Evolutionary conservation across 371 early-diverging fungal species (phyloP).

Genomic region (Mucor plumbeus): DNA sequence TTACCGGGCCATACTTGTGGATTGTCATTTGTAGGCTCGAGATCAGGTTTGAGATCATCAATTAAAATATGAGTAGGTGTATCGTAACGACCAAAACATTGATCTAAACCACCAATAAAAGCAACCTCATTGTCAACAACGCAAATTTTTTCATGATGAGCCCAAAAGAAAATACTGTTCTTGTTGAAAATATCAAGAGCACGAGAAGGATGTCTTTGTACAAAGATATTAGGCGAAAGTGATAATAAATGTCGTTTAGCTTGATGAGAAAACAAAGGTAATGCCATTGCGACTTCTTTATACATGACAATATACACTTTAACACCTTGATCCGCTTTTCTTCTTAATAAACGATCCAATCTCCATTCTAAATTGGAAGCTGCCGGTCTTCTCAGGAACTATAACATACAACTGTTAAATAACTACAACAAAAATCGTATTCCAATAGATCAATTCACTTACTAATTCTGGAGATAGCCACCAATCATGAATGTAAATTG

Average conservation of each 20-base stretch:
- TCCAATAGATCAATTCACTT: not conserved
- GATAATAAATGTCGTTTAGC: constrained; percentile 70
- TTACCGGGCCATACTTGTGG: constrained; percentile 74
- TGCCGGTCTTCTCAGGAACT: constrained; percentile 79
- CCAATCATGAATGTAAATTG: constrained; percentile 93
- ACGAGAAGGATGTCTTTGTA: constrained; percentile 73
- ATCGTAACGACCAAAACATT: constrained; percentile 89
- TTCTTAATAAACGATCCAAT: constrained; percentile 78
- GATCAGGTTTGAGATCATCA: constrained; percentile 65
- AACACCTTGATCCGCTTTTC: constrained; percentile 87
- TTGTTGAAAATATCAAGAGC: constrained; percentile 52
- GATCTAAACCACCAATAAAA: constrained; percentile 89
- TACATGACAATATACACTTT: constrained; percentile 88
- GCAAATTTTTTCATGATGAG: constrained; percentile 77
- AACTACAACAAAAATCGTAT: no score
- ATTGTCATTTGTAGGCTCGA: constrained; percentile 17
- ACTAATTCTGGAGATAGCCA: constrained; percentile 65
- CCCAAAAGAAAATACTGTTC: constrained; percentile 81
- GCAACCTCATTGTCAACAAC: constrained; percentile 81
- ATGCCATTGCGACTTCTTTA: constrained; percentile 82
- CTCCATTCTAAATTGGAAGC: constrained; percentile 71
- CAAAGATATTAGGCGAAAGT: constrained; percentile 67
- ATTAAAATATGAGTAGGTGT: constrained; percentile 72
- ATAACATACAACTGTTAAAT: not conserved
- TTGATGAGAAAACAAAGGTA: constrained; percentile 78